Percentiles rank a stretch among this genome's conserved stretches.
phyloP scores from a whole-genome alignment of 192 early-diverging fungal genomes.

The Coemansia asiatica region DNA sequence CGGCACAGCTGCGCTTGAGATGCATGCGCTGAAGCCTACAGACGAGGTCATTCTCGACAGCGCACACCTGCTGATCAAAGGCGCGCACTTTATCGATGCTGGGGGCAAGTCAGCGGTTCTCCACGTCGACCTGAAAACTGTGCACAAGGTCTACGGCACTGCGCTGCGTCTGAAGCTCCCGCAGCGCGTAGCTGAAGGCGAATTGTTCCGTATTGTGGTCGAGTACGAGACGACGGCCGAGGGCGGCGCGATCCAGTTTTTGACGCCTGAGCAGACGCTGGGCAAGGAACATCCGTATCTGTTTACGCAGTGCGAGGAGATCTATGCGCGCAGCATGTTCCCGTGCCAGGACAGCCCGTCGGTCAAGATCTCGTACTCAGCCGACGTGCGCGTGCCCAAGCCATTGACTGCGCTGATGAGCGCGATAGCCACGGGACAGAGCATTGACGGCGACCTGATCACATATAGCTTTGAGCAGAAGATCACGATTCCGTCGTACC shows the following conservation, averaged over 20 bases:
- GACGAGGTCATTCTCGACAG: constrained; percentile 72
- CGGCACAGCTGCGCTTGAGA: constrained; percentile 66
- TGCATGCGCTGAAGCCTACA: constrained; percentile 58
- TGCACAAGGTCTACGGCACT: constrained; percentile 70
- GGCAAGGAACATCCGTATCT: constrained; percentile 93
- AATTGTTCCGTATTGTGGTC: constrained; percentile 62
- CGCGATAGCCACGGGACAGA: constrained; percentile 71
- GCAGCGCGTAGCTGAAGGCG: constrained; percentile 40
- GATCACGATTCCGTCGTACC: constrained; percentile 90
- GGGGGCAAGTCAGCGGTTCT: constrained; percentile 14
- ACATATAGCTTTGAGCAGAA: constrained; percentile 83
- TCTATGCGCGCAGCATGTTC: constrained; percentile 88
- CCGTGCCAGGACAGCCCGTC: constrained; percentile 89
- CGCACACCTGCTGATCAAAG: constrained; percentile 58
- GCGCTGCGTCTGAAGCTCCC: constrained; percentile 67
- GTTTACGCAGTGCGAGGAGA: constrained; percentile 96
- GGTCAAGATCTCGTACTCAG: constrained; percentile 88
- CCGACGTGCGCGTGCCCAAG: constrained; percentile 72
- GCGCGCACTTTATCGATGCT: neutral
- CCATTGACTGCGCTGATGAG: constrained; percentile 91
- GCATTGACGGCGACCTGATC: constrained; percentile 56
- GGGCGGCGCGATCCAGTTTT: constrained; percentile 90
- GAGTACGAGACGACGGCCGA: constrained; percentile 76
- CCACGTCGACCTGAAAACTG: constrained; percentile 35
- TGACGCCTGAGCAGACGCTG: constrained; percentile 88